phyloP scores from a whole-genome alignment of 2,329 filamentous ascomycete species.

The Fusarium metavorans region DNA sequence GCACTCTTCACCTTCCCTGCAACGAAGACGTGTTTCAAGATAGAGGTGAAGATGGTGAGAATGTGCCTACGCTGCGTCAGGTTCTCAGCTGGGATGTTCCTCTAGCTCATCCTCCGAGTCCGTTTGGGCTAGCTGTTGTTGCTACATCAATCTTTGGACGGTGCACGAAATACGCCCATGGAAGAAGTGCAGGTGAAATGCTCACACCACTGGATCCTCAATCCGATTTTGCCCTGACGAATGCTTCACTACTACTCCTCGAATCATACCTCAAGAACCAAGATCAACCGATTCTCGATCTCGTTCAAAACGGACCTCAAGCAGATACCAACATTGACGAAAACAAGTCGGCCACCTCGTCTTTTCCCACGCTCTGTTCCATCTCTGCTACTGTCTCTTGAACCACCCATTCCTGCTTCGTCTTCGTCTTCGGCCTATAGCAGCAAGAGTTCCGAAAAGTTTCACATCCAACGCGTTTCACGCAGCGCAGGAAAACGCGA shows the following conservation, averaged over 20 bases:
- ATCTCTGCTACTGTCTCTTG: slow-evolving; percentile 55
- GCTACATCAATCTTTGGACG: neutral
- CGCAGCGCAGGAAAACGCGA: neutral
- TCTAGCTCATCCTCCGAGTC: neutral
- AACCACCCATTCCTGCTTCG: slow-evolving; percentile 65
- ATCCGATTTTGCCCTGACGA: neutral
- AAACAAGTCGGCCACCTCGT: slow-evolving; percentile 20
- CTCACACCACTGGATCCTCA: neutral
- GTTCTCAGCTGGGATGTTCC: slow-evolving; percentile 10
- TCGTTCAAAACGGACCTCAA: slow-evolving; percentile 12
- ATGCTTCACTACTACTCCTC: neutral
- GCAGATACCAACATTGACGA: slow-evolving; percentile 6
- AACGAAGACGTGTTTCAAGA: slow-evolving; percentile 19
- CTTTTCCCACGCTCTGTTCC: slow-evolving; percentile 26
- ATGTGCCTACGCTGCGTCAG: slow-evolving; percentile 20
- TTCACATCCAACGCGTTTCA: neutral
- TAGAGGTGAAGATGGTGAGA: neutral
- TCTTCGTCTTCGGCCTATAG: neutral
- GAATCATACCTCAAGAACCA: neutral
- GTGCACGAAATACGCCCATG: neutral
- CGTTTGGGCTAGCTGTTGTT: neutral
- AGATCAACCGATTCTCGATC: neutral
- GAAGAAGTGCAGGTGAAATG: neutral
- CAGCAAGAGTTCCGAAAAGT: neutral
- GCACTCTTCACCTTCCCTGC: slow-evolving; percentile 47